A percentile compares a stretch with the other conserved stretches of the same genome.
Evolutionary conservation across 148 eudicot species (phyloP).

Genomic region (Rhododendron ferrugineum): DNA sequence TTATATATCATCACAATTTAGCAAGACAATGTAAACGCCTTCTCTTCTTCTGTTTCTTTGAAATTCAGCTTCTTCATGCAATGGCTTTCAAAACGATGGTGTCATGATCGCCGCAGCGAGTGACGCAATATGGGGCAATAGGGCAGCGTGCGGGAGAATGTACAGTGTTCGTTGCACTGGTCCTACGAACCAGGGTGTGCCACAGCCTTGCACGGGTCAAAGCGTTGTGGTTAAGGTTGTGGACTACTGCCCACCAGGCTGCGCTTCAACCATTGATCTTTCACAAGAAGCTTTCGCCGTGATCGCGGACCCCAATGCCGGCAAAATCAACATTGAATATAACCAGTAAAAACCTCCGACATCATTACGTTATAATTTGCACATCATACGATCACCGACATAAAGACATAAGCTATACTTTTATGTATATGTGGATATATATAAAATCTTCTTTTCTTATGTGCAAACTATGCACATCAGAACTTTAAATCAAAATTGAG

Average conservation of each 20-base stretch:
- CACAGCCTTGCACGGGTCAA: background rate
- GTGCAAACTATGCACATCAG: no score
- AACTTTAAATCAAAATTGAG: background rate
- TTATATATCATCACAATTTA: background rate
- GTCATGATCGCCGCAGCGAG: background rate
- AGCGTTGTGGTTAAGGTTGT: background rate
- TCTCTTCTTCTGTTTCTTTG: background rate
- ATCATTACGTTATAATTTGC: background rate
- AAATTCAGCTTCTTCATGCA: background rate
- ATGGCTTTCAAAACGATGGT: background rate
- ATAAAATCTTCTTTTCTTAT: no score
- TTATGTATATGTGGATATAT: background rate
- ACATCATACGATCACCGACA: background rate
- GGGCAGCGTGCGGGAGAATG: slow-evolving; percentile 1
- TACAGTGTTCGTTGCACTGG: background rate
- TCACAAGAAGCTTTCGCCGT: background rate
- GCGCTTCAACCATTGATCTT: background rate
- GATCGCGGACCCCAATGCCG: background rate
- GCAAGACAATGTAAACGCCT: no score
- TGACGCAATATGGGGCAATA: background rate
- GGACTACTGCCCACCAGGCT: background rate
- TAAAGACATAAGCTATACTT: background rate
- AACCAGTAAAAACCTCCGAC: background rate
- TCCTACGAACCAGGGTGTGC: background rate
- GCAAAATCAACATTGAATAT: slow-evolving; percentile 23